Conservation (phyloP, 495 filamentous ascomycete species). For the Bathelium albidoporum region DNA sequence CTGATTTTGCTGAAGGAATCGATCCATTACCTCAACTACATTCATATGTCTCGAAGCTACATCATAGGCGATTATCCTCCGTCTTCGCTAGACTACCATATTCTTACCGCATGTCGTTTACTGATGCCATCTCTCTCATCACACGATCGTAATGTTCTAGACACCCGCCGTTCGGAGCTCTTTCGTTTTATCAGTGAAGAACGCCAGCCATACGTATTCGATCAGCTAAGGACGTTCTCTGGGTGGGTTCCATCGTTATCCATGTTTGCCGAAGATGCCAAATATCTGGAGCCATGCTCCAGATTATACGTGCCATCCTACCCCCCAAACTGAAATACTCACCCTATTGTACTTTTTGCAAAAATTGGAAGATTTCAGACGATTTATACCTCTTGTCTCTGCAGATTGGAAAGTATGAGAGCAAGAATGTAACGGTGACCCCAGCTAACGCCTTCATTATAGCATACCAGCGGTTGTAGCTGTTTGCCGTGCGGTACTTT, state of each 20-base stretch:
- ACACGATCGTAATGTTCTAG: neutral
- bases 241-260: slow-evolving; percentile 21
- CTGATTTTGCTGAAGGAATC: neutral
- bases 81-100: neutral
- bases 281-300: slow-evolving; percentile 23
- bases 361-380: neutral
- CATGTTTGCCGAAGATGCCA: slow-evolving; percentile 25
- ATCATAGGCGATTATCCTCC: neutral
- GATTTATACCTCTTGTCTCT: neutral
- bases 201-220: neutral
- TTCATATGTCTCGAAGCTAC: neutral
- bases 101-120: neutral
- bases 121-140: neutral
- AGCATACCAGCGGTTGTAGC: slow-evolving; percentile 8
- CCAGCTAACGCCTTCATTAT: neutral
- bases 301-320: slow-evolving; percentile 21
- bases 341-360: neutral
- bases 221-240: neutral
- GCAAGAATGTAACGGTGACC: neutral
- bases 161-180: neutral
- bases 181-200: neutral
- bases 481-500: slow-evolving; percentile 14
- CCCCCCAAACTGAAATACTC: slow-evolving; percentile 6
- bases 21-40: neutral
- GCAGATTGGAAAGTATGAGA: neutral